Evolutionary conservation across 805 yeast genomes (phyloP).

Genomic region (Ogataea chonburiensis): DNA sequence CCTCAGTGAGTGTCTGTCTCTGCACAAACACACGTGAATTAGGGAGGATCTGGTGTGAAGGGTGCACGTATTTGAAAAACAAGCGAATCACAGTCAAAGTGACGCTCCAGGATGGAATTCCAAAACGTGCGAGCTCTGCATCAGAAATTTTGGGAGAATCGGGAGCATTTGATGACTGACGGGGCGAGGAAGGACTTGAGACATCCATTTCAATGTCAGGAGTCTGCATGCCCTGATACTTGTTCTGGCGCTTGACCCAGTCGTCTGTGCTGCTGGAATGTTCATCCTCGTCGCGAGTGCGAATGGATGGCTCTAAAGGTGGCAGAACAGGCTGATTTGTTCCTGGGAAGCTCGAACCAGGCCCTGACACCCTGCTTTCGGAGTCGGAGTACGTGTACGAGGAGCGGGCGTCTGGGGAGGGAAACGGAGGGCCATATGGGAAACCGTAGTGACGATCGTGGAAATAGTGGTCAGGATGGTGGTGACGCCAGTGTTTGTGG

Average conservation of each 20-base stretch:
- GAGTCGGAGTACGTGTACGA: slow-evolving; percentile 5
- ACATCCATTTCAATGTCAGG: background rate
- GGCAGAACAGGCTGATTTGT: slow-evolving; percentile 11
- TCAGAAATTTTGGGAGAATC: slow-evolving; percentile 24
- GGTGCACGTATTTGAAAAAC: slow-evolving; percentile 42
- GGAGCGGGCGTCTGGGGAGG: slow-evolving; percentile 9
- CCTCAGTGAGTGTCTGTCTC: slow-evolving; percentile 32
- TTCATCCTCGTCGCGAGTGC: background rate
- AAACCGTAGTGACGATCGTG: slow-evolving; percentile 16
- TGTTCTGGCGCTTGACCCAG: slow-evolving; percentile 27
- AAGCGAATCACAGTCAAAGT: slow-evolving; percentile 37
- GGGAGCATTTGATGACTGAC: background rate
- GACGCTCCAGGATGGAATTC: slow-evolving; percentile 38
- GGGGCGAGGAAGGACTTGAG: background rate
- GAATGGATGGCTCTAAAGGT: slow-evolving; percentile 6
- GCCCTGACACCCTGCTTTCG: slow-evolving; percentile 6
- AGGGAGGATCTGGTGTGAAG: slow-evolving; percentile 38
- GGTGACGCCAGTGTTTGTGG: slow-evolving; percentile 11
- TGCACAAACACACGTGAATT: slow-evolving; percentile 33
- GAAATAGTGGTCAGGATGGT: slow-evolving; percentile 30
- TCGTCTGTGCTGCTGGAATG: slow-evolving; percentile 21
- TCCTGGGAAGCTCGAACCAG: background rate
- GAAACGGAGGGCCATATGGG: slow-evolving; percentile 19
- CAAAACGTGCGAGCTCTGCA: slow-evolving; percentile 32
- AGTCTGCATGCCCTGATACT: slow-evolving; percentile 8